Evolutionary conservation across 306 rosid species (phyloP), one percentile per base, ranked within the genome.

Genomic region (Cyamopsis tetragonoloba): DNA sequence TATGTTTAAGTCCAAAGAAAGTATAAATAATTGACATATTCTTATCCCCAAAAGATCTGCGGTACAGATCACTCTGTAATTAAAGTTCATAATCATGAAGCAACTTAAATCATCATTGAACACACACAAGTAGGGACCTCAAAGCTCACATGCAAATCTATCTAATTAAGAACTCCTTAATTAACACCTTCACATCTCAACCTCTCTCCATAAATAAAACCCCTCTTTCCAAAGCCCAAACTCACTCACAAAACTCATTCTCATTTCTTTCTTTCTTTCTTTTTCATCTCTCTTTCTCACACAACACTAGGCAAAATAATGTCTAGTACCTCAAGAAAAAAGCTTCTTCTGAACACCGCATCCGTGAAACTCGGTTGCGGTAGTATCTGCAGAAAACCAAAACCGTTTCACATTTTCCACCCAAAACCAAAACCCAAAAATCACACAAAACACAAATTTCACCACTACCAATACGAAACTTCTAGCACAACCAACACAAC

Each of bases 301-400:
- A 32, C 2, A 51, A 58, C 42, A 19, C 39, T 56, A 18, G 39
- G 2, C 70, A 18, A 3, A 53, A 57, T 78, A 77, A 95, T 95
- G 99, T 79, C 88, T 56, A 72, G 61, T n/a, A n/a, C n/a, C 12
- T 66, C 80, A 66, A 82, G 81, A 62, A 85, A 75, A 62, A 90
- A 83, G 74, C 76, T 86, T 71, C 73, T 43, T 48, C 20, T 82
- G 4, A 90, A 71, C 86, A 83, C 72, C 1, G 83, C 82, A 7
- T 66, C 96, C 13, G 87, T 90, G 35, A 72, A 85, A 80, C 71
- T 90, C 9, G 89, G 91, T 8, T 91, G 97, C 55, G 68, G 86
- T 74, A 83, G 81, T n/a, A n/a, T n/a, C 66, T 95, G 97, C 86
- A 77, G 85, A 68, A 82, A 48, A 28, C 84, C 87, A 2, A 95